Percentiles rank a stretch among this genome's conserved stretches.
Conservation (phyloP, 148 eudicot species). For the Agrostemma githago region DNA sequence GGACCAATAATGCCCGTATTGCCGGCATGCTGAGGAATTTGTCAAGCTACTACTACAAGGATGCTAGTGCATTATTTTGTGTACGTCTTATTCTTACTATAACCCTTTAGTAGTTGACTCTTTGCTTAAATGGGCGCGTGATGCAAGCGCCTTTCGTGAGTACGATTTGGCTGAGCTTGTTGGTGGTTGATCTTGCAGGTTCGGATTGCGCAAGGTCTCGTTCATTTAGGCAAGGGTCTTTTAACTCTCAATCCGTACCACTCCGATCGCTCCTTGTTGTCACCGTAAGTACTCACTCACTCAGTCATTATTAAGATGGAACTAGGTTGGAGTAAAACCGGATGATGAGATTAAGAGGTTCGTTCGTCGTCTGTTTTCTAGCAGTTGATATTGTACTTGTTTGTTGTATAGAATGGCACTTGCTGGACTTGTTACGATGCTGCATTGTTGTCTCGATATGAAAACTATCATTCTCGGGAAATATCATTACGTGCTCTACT, state of each 20-base stretch:
- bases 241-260: conserved; percentile 88
- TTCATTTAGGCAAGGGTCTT: conserved; percentile 91
- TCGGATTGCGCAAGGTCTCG: conserved; percentile 96
- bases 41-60: conserved; percentile 88
- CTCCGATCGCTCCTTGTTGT: conserved; percentile 79
- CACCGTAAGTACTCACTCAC: conserved; percentile 61
- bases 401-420: conserved; percentile 58
- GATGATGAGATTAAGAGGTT: neutral
- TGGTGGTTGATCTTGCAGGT: conserved; percentile 45
- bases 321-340: neutral
- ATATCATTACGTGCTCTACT: conserved; percentile 85
- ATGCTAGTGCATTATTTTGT: conserved; percentile 79
- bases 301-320: neutral
- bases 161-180: neutral
- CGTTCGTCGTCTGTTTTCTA: neutral
- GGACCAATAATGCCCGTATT: conserved; percentile 94
- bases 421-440: conserved; percentile 68
- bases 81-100: conserved; percentile 34
- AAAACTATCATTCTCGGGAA: conserved; percentile 75
- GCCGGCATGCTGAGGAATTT: conserved; percentile 95
- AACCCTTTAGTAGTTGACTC: neutral
- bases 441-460: conserved; percentile 87
- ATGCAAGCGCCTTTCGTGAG: neutral
- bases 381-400: neutral
- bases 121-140: neutral